Evolutionary conservation across 371 early-diverging fungal genomes (phyloP).

Genomic region (Saksenaea vasiformis): DNA sequence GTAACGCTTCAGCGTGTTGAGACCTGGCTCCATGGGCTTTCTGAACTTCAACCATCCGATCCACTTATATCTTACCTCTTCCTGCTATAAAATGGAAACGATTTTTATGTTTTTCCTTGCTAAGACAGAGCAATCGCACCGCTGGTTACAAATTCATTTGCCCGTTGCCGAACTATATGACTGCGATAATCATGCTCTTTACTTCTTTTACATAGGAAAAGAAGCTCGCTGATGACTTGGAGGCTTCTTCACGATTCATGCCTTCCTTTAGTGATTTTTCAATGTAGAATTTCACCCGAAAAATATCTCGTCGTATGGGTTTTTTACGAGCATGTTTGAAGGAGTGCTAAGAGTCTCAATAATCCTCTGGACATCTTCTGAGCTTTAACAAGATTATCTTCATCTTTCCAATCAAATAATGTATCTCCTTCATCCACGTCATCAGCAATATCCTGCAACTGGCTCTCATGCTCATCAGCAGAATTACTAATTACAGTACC

Average conservation of each 20-base stretch:
- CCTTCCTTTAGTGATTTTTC: neutral
- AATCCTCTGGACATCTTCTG: no score
- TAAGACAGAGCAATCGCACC: neutral
- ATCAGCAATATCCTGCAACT: no score
- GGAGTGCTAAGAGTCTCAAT: no score
- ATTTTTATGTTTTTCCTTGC: slow-evolving; percentile 3
- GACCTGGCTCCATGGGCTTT: no score
- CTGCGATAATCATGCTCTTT: neutral
- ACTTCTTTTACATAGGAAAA: neutral
- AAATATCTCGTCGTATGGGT: neutral
- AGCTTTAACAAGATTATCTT: neutral
- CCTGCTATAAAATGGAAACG: neutral
- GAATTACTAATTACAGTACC: no score
- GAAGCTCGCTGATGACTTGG: neutral
- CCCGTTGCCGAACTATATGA: neutral
- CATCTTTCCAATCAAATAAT: no score
- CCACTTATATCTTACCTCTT: neutral
- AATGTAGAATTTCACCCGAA: neutral
- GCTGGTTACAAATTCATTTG: slow-evolving; percentile 6
- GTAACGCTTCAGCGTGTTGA: no score
- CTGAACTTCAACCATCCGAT: no score
- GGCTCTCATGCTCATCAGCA: no score
- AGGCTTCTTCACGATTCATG: neutral
- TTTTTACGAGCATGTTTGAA: neutral
- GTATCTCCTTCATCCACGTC: no score